phyloP scores from a whole-genome alignment of 1,284 basidiomycete genomes.

The Apiotrichum gamsii region DNA sequence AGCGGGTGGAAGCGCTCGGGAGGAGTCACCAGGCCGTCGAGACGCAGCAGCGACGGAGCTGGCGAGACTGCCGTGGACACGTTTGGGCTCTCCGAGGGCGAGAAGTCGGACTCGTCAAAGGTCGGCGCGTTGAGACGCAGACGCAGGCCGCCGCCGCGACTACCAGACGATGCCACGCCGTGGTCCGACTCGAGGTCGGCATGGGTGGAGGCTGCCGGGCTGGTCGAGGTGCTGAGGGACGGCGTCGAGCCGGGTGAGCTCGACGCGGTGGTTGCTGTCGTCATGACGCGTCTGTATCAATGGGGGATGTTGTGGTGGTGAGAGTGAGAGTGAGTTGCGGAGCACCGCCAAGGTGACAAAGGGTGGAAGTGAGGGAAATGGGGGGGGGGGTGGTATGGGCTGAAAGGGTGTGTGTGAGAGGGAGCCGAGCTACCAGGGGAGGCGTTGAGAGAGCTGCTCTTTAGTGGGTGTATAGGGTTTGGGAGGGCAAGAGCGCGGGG shows the following conservation, averaged over 20 bases:
- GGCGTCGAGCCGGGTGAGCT: not conserved
- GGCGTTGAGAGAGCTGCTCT: not conserved
- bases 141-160: not conserved
- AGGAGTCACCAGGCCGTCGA: not conserved
- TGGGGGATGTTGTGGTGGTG: not conserved
- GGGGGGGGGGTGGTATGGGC: not conserved
- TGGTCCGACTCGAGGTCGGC: not conserved
- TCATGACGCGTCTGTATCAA: not conserved
- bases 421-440: not conserved
- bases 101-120: not conserved
- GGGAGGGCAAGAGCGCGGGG: too few species aligned
- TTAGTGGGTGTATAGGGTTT: too few species aligned
- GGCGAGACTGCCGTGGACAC: not conserved
- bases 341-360: not conserved
- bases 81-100: not conserved
- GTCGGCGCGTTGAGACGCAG: conserved; percentile 1
- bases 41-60: conserved; percentile 2
- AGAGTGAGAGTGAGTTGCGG: not conserved
- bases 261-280: not conserved
- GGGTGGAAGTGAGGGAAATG: not conserved
- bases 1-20: not conserved
- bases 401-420: not conserved
- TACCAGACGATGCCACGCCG: not conserved
- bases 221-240: not conserved
- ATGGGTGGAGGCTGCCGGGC: not conserved